Evolutionary conservation across 805 yeast genomes (phyloP).

Genomic region (Starmerella floris): DNA sequence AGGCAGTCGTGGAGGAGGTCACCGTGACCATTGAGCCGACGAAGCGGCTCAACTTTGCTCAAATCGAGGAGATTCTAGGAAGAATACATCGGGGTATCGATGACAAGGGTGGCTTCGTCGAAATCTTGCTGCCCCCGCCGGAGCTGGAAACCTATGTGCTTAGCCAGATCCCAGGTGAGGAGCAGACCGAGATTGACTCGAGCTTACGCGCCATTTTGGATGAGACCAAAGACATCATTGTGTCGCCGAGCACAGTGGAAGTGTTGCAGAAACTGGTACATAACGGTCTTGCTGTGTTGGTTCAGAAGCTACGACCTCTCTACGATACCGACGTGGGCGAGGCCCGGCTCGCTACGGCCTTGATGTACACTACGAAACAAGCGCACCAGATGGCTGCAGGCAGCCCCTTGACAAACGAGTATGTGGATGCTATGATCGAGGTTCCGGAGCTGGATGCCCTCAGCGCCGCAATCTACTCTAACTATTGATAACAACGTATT

Average conservation of each 20-base stretch:
- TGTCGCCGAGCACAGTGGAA: constrained; percentile 30
- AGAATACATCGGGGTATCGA: constrained; percentile 29
- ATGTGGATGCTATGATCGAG: constrained; percentile 36
- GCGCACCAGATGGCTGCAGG: constrained; percentile 42
- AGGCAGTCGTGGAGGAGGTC: constrained; percentile 42
- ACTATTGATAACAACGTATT: constrained; percentile 36
- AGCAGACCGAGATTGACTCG: constrained; percentile 16
- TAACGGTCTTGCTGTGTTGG: constrained; percentile 35
- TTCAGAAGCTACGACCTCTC: constrained; percentile 28
- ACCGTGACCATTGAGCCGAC: constrained; percentile 59
- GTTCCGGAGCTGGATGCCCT: constrained; percentile 65
- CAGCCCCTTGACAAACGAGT: constrained; percentile 32
- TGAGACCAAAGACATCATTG: constrained; percentile 34
- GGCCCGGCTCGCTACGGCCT: constrained; percentile 51
- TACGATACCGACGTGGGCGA: constrained; percentile 19
- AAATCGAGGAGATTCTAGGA: constrained; percentile 35
- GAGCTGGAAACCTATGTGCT: constrained; percentile 42
- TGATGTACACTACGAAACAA: constrained; percentile 58
- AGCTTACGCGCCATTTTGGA: constrained; percentile 29
- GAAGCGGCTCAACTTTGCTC: constrained; percentile 50
- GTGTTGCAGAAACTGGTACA: constrained; percentile 32
- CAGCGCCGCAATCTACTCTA: constrained; percentile 82
- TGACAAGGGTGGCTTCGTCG: constrained; percentile 20
- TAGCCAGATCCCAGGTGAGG: constrained; percentile 32
- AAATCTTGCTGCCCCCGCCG: constrained; percentile 37